Evolutionary conservation across 768 basidiomycete species (phyloP), one percentile per base, ranked within the genome.

Genomic region (Hypholoma sublateritium): DNA sequence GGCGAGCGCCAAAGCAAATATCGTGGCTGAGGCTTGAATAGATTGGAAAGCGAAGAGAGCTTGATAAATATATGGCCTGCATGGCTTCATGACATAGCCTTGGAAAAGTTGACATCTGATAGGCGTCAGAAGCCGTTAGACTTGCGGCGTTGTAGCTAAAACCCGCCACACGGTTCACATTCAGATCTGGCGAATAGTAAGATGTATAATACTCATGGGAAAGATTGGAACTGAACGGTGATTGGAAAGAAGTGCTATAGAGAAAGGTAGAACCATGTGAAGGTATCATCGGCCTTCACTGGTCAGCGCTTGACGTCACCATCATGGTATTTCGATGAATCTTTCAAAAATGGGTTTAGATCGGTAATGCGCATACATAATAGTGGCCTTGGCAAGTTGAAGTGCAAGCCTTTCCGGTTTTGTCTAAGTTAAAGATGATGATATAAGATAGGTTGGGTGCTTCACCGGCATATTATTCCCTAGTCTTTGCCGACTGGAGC

Each of bases 401-500:
- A 21, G 24, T 17, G 28, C 28, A n/a, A n/a, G 28, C 28, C 28
- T 32, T 32, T 32, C 28, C 28, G 28, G 28, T 32, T 32, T 32
- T 32, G 28, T 32, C 9, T 9, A 32, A 32, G 2, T 32, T 32
- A 3, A 32, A 32, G 9, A 32, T 32, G 28, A 32, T 32, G 28
- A 32, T 32, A 32, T 32, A 3, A 32, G 28, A 32, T 32, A 32
- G 9, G 28, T 32, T 32, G 28, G n/a, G 5, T 32, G 28, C 28
- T 7, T 9, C 28, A 5, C 28, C 28, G 5, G 28, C 1, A 32
- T 32, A 9, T 32, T 9, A 32, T 32, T 32, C 9, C 28, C 28
- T 32, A 9, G 28, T 32, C 28, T 32, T 1, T 57, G 17, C 5
- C 39, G 63, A 57, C 70, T 58, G 52, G 35, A 86, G 67, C 17